Evolutionary conservation across 371 early-diverging fungal species (phyloP).

Genomic region (Catenaria anguillulae): DNA sequence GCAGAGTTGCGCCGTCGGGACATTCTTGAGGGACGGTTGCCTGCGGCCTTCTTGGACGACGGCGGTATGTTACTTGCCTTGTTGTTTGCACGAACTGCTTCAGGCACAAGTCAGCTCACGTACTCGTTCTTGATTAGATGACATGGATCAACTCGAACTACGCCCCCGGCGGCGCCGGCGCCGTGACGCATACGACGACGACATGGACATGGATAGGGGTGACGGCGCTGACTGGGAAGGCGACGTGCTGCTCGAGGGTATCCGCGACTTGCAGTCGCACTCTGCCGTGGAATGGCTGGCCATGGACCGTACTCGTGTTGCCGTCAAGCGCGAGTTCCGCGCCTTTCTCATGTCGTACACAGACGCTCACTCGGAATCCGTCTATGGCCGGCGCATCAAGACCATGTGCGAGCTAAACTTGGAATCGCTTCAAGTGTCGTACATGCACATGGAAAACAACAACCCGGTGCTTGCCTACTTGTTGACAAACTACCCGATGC

Average conservation of each 20-base stretch:
- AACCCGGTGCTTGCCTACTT: conserved; percentile 73
- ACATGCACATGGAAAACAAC: conserved; percentile 55
- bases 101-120: too few relatives aligned
- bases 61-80: neutral
- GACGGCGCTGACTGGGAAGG: too few relatives aligned
- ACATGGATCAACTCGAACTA: conserved; percentile 33
- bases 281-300: conserved; percentile 59
- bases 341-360: conserved; percentile 72
- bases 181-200: conserved; percentile 28
- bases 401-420: conserved; percentile 79
- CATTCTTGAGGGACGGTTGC: conserved; percentile 58
- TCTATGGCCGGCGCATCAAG: conserved; percentile 82
- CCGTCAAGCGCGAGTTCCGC: conserved; percentile 70
- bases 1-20: conserved; percentile 66
- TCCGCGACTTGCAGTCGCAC: conserved; percentile 38
- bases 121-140: conserved; percentile 7
- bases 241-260: conserved; percentile 29
- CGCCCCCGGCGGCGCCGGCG: conserved; percentile 47
- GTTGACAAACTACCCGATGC: conserved; percentile 71
- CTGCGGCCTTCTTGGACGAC: conserved; percentile 62
- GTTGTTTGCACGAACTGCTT: neutral
- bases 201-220: conserved; percentile 29
- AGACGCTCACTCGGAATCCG: conserved; percentile 68
- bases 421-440: conserved; percentile 80
- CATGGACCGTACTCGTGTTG: conserved; percentile 57